These are phyloP conservation scores for Aurifilum marmelostoma DNA, from an alignment of 2,329 filamentous ascomycete genomes.

Conservation along the genomic window DNA sequence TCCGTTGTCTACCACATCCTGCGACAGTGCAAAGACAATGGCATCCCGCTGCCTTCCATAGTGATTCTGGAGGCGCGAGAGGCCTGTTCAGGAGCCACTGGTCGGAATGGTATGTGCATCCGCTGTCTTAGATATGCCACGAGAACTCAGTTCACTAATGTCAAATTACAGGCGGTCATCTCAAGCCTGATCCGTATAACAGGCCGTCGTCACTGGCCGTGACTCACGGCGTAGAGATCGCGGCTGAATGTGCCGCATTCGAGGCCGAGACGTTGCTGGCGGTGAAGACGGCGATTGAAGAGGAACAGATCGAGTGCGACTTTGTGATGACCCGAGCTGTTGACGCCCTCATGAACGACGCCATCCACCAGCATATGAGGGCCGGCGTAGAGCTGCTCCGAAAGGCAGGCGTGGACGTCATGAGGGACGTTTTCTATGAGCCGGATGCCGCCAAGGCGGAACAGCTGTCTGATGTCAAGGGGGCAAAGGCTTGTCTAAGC, in stretches of 20 bases:
- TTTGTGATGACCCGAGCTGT: slow-evolving; percentile 45
- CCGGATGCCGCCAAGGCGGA: slow-evolving; percentile 35
- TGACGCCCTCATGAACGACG: slow-evolving; percentile 43
- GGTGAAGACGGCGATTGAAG: slow-evolving; percentile 42
- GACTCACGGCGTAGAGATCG: slow-evolving; percentile 36
- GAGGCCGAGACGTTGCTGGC: slow-evolving; percentile 36
- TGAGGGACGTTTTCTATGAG: slow-evolving; percentile 37
- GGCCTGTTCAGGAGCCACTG: slow-evolving; percentile 44
- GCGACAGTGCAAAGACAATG: slow-evolving; percentile 27
- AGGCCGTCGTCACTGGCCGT: slow-evolving; percentile 32
- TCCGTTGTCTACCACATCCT: slow-evolving; percentile 48
- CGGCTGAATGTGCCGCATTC: slow-evolving; percentile 37
- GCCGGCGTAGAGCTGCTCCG: slow-evolving; percentile 39
- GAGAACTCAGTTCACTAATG: slow-evolving; percentile 22
- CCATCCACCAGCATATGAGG: slow-evolving; percentile 32
- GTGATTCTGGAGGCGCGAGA: slow-evolving; percentile 41
- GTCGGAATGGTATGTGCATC: slow-evolving; percentile 40
- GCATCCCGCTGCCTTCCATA: slow-evolving; percentile 31
- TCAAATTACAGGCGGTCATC: slow-evolving; percentile 33
- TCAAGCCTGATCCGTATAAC: slow-evolving; percentile 41
- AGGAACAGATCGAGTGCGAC: slow-evolving; percentile 47
- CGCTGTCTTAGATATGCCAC: background rate
- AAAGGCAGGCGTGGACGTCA: slow-evolving; percentile 34
- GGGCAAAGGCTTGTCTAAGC: slow-evolving; percentile 39
- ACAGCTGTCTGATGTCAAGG: slow-evolving; percentile 42